Evolutionary conservation across 2,329 filamentous ascomycete genomes (phyloP), one percentile per base, ranked within the genome.

Genomic region (Fusarium pininemorale): DNA sequence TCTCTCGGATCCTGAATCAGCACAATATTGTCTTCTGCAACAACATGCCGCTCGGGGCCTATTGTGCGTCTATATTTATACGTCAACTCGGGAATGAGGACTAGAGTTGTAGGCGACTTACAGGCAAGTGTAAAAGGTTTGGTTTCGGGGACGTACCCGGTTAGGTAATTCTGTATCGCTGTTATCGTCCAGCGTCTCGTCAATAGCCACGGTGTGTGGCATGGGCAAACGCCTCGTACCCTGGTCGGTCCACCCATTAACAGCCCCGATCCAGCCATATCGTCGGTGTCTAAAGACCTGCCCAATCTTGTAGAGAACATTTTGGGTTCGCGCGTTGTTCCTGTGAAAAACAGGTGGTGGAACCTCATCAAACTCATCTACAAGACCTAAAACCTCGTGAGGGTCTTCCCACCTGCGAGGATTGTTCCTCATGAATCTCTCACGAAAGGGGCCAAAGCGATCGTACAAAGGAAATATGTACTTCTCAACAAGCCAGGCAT

Each of bases 201-300:
- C 75, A 63, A 79, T 73, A 53, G 76, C 73, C 65, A 75, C 73
- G 38, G 75, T 73, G 58, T 75, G 79, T 59, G 77, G 67, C 72
- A 72, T 77, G 48, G 79, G 74, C 32, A 80, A 66, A 42, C 74
- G 75, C 41, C 77, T 75, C 42, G 77, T 77, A 56, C 75, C 77
- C 57, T 87, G 86, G 79, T 86, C 83, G 56, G 93, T 91, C 95
- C 96, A 99, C n/a, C 95, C 95, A 20, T 93, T 94, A 66, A 99
- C 93, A 32, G 97, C 89, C 24, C 92, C 95, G 55, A 91, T 85
- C 80, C 96, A 98, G 26, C 88, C 85, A 80, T 96, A 98, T 51
- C 95, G 89, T 70, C 87, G 90, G 82, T 99, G 96, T 54, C 88
- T 88, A 80, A 98, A 97, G 12, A 98, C 88, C 77, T 97, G 93